Base-by-base conservation (phyloP, 1,284 basidiomycete species). In the Coriolopsis trogii region DNA sequence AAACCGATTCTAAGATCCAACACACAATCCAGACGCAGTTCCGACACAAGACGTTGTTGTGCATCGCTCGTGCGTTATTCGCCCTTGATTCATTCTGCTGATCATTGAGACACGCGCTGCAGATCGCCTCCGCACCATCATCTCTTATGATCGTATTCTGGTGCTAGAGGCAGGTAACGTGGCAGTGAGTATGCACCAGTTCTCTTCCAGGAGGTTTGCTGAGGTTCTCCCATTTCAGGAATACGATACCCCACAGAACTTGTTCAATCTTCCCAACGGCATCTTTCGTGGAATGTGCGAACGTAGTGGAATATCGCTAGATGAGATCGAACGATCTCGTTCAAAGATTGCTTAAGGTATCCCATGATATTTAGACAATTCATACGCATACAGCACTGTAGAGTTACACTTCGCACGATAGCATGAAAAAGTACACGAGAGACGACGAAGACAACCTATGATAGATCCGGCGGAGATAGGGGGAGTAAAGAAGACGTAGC, bases 121-220 rank as follows among this genome's bases (percentile, higher is more conserved):
- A 85, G 80, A 85, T 69, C 81, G 87, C 26, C 72, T 93, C 30
- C 78, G 87, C 46, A 94, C 92, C 0, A 93, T 95, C 61, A 76
- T 94, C 47, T 79, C 79, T 0, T 93, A 92, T 65, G 90, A 94
- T 70, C 73, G 85, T 12, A 89, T 93, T 50, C 77, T 83, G 28
- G 83, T 86, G 1, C 67, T 95, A 61, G 84, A 91, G 57, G 77
- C 81, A 26, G 93, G 93, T 0, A 70, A 69, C 18, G 79, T 93
- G 47, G 83, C 78, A 29, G 84, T 84, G 53, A 51, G 80, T 31
- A 15, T 20, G 26, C 16, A 25, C 26, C 13, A 10, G 7, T n/a
- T 33, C 30, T 4, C 18, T 25, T 13, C 26, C 9, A 16, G 4
- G 4, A 36, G 23, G 10, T 18, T 28, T 0, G 41, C 20, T 36